Percentiles rank a stretch among this genome's conserved stretches.
phyloP scores from a whole-genome alignment of 352 stramenopile genomes.

The Pythium apleroticum region DNA sequence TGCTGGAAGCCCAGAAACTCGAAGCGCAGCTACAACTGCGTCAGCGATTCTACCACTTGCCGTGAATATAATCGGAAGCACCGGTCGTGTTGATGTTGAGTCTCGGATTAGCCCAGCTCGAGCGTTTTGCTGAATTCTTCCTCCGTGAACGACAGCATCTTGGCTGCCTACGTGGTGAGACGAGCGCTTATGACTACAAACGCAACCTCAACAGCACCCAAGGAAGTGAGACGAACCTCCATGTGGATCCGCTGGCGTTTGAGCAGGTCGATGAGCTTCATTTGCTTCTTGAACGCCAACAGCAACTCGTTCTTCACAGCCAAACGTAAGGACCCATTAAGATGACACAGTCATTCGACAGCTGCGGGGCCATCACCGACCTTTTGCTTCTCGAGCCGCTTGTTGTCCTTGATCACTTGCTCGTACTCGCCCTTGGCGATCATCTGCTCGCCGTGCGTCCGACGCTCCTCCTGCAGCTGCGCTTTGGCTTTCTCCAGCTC shows the following conservation, averaged over 20 bases:
- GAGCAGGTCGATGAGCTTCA: conserved; percentile 86
- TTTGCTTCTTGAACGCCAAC: conserved; percentile 82
- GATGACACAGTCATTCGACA: not conserved
- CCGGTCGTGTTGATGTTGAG: not conserved
- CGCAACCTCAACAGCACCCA: not conserved
- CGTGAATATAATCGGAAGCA: not conserved
- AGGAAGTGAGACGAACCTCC: conserved; percentile 39
- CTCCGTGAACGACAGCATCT: conserved; percentile 86
- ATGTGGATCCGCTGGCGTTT: conserved; percentile 86
- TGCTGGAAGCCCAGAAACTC: conserved; percentile 72
- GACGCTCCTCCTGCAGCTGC: conserved; percentile 61
- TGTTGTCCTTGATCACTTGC: conserved; percentile 61
- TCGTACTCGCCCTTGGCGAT: conserved; percentile 60
- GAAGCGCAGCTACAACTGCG: conserved; percentile 68
- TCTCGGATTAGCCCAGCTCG: conserved; percentile 42
- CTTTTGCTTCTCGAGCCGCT: conserved; percentile 84
- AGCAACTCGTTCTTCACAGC: conserved; percentile 57
- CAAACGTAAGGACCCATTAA: not conserved
- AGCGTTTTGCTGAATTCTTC: conserved; percentile 82
- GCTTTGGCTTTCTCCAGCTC: conserved; percentile 73
- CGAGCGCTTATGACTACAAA: not conserved
- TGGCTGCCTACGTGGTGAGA: conserved; percentile 46
- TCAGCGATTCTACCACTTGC: conserved; percentile 58
- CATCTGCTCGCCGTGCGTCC: conserved; percentile 43
- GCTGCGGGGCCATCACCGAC: conserved; percentile 16